A percentile compares a stretch with the other conserved stretches of the same genome.
Conservation (phyloP, 2,329 filamentous ascomycete genomes). For the Hymenotorrendiella dingleyae region DNA sequence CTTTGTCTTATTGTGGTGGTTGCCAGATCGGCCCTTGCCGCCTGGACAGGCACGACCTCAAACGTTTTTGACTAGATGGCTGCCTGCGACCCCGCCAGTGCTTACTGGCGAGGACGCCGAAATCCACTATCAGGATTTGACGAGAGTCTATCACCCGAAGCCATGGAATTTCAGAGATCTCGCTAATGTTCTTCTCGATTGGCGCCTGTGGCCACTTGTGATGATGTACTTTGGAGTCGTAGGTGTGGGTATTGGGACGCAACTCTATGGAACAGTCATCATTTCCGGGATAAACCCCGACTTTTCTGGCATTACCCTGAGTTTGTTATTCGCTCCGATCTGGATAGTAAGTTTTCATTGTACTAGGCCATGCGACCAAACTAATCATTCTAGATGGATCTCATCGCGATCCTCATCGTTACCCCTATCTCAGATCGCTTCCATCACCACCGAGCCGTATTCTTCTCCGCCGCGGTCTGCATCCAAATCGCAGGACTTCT, state of each 20-base stretch:
- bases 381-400: conserved; percentile 58
- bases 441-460: conserved; percentile 69
- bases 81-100: conserved; percentile 65
- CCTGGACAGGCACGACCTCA: conserved; percentile 52
- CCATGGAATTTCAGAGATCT: conserved; percentile 71
- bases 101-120: conserved; percentile 70
- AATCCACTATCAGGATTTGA: conserved; percentile 78
- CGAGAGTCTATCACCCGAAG: conserved; percentile 69
- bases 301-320: conserved; percentile 69
- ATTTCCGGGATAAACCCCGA: conserved; percentile 70
- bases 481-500: conserved; percentile 80
- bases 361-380: background rate
- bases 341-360: conserved; percentile 63
- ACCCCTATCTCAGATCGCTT: conserved; percentile 86
- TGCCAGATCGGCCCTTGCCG: conserved; percentile 73
- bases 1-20: conserved; percentile 76
- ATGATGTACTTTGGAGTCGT: conserved; percentile 96
- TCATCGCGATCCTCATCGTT: conserved; percentile 78
- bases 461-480: conserved; percentile 71
- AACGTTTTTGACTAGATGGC: conserved; percentile 52
- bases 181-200: conserved; percentile 66
- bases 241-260: conserved; percentile 83
- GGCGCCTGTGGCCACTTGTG: conserved; percentile 79
- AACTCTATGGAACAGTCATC: conserved; percentile 83
- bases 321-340: conserved; percentile 81